A percentile compares a stretch with the other conserved stretches of the same genome.
These are phyloP conservation scores for Debaryomyces sp. DNA, from an alignment of 1,139 yeast genomes.

Conservation along the genomic window DNA sequence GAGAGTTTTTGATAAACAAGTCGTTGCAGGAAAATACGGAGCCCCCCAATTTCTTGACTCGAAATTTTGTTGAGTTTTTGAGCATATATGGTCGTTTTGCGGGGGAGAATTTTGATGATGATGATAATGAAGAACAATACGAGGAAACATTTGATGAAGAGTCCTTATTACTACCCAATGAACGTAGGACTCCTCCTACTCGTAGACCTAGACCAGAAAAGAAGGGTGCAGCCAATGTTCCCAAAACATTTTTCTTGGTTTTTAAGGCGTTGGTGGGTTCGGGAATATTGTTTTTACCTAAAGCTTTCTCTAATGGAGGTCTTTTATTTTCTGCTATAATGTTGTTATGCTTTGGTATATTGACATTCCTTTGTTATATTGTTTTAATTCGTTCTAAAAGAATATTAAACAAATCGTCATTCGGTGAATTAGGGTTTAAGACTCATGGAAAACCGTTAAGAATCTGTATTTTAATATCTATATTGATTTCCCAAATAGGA, in stretches of 20 bases:
- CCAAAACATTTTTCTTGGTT: slow-evolving; percentile 66
- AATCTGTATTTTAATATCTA: slow-evolving; percentile 59
- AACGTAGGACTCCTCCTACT: slow-evolving; percentile 16
- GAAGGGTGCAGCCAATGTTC: slow-evolving; percentile 59
- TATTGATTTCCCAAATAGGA: slow-evolving; percentile 73
- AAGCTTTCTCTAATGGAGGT: slow-evolving; percentile 77
- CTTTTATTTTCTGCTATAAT: slow-evolving; percentile 56
- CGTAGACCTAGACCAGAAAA: slow-evolving; percentile 11
- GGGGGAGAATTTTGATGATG: slow-evolving; percentile 77
- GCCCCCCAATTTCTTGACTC: slow-evolving; percentile 56
- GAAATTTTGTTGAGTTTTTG: slow-evolving; percentile 72
- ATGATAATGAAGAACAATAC: slow-evolving; percentile 47
- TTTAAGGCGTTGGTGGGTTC: slow-evolving; percentile 78
- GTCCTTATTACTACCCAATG: slow-evolving; percentile 40
- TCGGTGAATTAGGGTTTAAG: slow-evolving; percentile 71
- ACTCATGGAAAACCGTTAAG: slow-evolving; percentile 66
- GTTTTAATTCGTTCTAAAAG: slow-evolving; percentile 61
- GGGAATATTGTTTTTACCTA: slow-evolving; percentile 75
- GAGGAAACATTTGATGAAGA: slow-evolving; percentile 50
- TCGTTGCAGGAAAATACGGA: slow-evolving; percentile 22
- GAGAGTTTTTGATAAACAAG: slow-evolving; percentile 56
- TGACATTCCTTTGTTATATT: slow-evolving; percentile 73
- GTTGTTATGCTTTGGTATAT: slow-evolving; percentile 58
- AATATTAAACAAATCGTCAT: slow-evolving; percentile 62
- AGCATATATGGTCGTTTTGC: slow-evolving; percentile 83